Conservation (phyloP, 1,139 yeast species). For the Yamadazyma songkhlaensis region DNA sequence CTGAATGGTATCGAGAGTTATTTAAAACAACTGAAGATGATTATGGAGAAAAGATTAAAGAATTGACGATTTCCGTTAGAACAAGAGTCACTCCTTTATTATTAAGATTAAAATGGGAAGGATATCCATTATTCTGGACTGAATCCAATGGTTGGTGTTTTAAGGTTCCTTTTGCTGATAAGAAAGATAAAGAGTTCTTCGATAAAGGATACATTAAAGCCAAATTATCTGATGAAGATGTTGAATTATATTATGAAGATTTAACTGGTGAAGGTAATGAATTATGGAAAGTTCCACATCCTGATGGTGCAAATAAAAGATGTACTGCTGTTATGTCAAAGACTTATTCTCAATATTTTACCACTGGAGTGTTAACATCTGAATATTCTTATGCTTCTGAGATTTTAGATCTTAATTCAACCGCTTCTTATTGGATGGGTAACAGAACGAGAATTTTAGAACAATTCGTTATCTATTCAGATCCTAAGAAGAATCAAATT, state of each 20-base stretch:
- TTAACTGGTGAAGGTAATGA: conserved; percentile 23
- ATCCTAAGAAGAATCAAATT: conserved; percentile 23
- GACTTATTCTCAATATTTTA: conserved; percentile 67
- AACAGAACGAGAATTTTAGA: conserved; percentile 77
- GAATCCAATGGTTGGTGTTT: conserved; percentile 88
- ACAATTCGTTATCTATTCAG: conserved; percentile 74
- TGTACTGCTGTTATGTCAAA: conserved; percentile 83
- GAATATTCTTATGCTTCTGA: conserved; percentile 71
- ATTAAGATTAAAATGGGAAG: conserved; percentile 82
- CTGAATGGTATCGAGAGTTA: conserved; percentile 87
- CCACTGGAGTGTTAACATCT: conserved; percentile 69
- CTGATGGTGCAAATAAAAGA: conserved; percentile 73
- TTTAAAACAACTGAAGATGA: conserved; percentile 43
- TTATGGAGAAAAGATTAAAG: conserved; percentile 23
- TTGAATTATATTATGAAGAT: conserved; percentile 20
- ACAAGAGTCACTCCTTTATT: conserved; percentile 76
- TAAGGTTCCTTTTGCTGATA: conserved; percentile 45
- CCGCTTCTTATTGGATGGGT: conserved; percentile 92
- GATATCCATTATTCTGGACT: conserved; percentile 77
- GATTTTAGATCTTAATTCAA: conserved; percentile 71
- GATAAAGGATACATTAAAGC: conserved; percentile 53
- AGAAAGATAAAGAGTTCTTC: conserved; percentile 36
- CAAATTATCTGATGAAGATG: conserved; percentile 26
- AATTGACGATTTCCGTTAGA: conserved; percentile 63
- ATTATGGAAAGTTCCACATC: conserved; percentile 82